These are phyloP conservation scores for button mushroom (Agaricus bisporus) DNA, from an alignment of 768 basidiomycete genomes.

Conservation along the genomic window DNA sequence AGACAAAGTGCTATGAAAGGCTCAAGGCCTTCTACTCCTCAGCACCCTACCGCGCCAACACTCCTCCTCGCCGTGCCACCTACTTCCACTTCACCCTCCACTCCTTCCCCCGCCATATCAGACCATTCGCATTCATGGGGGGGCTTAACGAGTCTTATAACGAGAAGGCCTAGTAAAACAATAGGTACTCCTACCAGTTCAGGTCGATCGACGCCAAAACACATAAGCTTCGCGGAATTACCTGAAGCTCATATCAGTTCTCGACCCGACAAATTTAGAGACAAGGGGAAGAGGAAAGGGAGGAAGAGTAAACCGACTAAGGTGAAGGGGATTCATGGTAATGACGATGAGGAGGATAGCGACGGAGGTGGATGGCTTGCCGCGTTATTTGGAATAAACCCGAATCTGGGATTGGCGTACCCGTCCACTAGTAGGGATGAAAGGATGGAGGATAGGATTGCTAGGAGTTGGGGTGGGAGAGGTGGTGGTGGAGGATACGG, in stretches of 20 bases:
- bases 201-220: constrained; percentile 53
- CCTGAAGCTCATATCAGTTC: constrained; percentile 57
- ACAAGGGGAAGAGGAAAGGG: constrained; percentile 25
- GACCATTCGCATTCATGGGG: background rate
- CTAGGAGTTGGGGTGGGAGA: constrained; percentile 41
- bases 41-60: too few relatives aligned
- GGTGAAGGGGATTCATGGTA: background rate
- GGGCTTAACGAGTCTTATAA: constrained; percentile 14
- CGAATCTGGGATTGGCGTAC: constrained; percentile 12
- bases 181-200: constrained; percentile 38
- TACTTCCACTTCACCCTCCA: background rate
- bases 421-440: constrained; percentile 32
- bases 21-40: constrained; percentile 9
- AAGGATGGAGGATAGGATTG: constrained; percentile 46
- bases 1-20: constrained; percentile 37
- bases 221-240: constrained; percentile 74
- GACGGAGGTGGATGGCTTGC: constrained; percentile 16
- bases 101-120: constrained; percentile 19
- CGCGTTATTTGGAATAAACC: constrained; percentile 14
- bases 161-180: background rate
- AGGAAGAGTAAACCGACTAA: constrained; percentile 9
- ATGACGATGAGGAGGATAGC: constrained; percentile 18
- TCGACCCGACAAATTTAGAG: constrained; percentile 27
- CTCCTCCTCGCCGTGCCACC: background rate
- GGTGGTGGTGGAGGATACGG: constrained; percentile 25